Conservation (phyloP, 1,284 basidiomycete species). For the Wallemia hederae region DNA sequence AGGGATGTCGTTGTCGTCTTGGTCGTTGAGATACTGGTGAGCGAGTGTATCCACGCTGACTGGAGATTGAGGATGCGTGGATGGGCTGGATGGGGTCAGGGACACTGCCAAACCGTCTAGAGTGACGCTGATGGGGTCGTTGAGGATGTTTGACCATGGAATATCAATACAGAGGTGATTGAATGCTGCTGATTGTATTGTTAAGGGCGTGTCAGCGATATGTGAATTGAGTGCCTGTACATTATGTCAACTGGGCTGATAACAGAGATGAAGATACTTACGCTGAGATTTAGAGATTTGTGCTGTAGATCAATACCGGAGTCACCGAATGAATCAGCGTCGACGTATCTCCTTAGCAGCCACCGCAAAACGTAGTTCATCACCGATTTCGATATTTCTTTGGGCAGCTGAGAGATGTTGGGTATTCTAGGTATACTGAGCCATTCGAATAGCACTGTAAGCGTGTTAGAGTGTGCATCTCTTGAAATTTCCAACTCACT, state of each 20-base stretch:
- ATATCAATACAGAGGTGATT: background rate
- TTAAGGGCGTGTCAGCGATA: too few relatives aligned
- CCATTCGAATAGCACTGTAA: background rate
- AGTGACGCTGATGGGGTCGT: background rate
- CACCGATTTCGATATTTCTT: background rate
- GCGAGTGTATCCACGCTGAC: background rate
- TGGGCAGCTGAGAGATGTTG: background rate
- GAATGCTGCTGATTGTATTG: background rate
- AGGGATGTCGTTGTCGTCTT: background rate
- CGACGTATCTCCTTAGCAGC: background rate
- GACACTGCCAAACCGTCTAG: background rate
- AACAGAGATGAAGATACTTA: too few relatives aligned
- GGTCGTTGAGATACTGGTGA: background rate
- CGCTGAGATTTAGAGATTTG: too few relatives aligned
- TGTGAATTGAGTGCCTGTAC: too few relatives aligned
- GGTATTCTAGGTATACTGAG: background rate
- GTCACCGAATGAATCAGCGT: background rate
- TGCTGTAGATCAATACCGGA: background rate
- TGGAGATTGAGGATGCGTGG: background rate
- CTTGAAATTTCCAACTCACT: background rate
- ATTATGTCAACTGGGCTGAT: too few relatives aligned
- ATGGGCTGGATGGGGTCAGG: background rate
- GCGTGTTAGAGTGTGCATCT: background rate
- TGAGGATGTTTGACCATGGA: background rate
- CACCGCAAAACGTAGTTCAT: background rate